Evolutionary conservation across 148 eudicot genomes (phyloP), one percentile per base, ranked within the genome.

Genomic region (Camellia granthamiana): DNA sequence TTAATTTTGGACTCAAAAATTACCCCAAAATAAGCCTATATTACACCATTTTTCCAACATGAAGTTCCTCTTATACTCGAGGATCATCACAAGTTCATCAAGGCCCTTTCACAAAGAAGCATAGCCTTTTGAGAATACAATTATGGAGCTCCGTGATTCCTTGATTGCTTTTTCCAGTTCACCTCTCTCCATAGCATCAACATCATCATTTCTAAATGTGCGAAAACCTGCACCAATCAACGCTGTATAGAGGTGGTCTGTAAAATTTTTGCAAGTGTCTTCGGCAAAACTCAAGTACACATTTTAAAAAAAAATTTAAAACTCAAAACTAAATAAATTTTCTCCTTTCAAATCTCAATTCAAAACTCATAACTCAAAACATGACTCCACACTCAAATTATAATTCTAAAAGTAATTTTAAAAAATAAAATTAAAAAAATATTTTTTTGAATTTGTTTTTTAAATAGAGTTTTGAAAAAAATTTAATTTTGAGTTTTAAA

Each of bases 41-140:
- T n/a, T n/a, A n/a, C n/a, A n/a, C n/a, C n/a, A n/a, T n/a, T n/a
- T n/a, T n/a, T n/a, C n/a, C n/a, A n/a, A n/a, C n/a, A n/a, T n/a
- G n/a, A n/a, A 10, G 1, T 12, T 49, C 10, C 15, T 72, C 58
- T 72, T 72, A 41, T 14, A 6, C 4, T 72, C 58, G 7, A 72
- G 75, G 23, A 72, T 72, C 30, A 3, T 49, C 21, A 70, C 10
- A 13, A 73, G 76, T 15, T 73, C 76, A 56, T 73, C 62, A 52
- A 73, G 76, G 44, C 76, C 54, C 46, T 46, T 23, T 5, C 54
- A 6, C 4, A 55, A 69, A 46, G 73, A 69, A 7, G 54, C 54
- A 18, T 43, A 69, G 21, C 18, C 73, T 8, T 64, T 23, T 1
- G 41, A 64, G 23, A 64, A 19, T 3, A 64, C 42, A 6, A 21